Conservation (phyloP, 108 stramenopile species). For the Skeletonema marinoi region DNA sequence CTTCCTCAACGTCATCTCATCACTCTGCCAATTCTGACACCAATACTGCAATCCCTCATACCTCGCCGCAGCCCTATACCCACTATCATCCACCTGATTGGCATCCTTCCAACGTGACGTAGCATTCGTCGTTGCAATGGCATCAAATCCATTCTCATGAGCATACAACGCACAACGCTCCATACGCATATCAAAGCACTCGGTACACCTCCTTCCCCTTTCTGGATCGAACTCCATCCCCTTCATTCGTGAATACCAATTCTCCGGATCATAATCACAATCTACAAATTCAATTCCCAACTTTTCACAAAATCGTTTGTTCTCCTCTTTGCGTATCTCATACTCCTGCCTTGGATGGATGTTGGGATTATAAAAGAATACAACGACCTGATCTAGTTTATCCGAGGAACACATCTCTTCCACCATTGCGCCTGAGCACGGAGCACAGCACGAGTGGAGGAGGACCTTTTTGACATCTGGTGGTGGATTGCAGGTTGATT, state of each 20-base stretch:
- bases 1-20: conserved; percentile 62
- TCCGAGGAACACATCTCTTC: conserved; percentile 58
- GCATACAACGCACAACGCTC: conserved; percentile 65
- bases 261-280: conserved; percentile 60
- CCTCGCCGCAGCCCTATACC: conserved; percentile 44
- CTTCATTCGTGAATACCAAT: conserved; percentile 56
- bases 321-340: conserved; percentile 61
- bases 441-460: conserved; percentile 65
- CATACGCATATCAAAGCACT: conserved; percentile 75
- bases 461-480: conserved; percentile 50
- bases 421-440: conserved; percentile 69
- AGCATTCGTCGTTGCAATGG: conserved; percentile 67
- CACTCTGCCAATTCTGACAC: conserved; percentile 53
- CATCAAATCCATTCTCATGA: conserved; percentile 60
- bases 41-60: conserved; percentile 53
- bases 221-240: conserved; percentile 69
- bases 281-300: conserved; percentile 61
- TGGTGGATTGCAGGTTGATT: conserved; percentile 25
- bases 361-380: conserved; percentile 76
- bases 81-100: conserved; percentile 57
- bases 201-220: conserved; percentile 56
- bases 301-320: conserved; percentile 44
- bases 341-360: conserved; percentile 66
- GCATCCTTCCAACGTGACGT: conserved; percentile 67
- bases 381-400: conserved; percentile 47